Evolutionary conservation across 495 filamentous ascomycete genomes (phyloP).

Genomic region (Penicillium desertorum): DNA sequence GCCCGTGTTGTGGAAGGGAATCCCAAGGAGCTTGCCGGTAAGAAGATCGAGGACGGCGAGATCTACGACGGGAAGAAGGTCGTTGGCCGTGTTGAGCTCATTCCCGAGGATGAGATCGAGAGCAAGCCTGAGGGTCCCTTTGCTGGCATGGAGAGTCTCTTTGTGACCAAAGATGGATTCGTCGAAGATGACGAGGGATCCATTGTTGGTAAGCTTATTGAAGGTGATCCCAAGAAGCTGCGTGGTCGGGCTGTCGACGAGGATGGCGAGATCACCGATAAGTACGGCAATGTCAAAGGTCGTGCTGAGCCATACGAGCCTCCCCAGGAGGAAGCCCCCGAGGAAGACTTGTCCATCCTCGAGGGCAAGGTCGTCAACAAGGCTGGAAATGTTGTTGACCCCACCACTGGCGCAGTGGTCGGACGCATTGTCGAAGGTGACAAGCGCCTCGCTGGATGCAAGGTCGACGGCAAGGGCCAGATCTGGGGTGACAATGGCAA

Average conservation of each 20-base stretch:
- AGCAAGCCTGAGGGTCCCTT: slow-evolving; percentile 71
- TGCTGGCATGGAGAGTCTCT: slow-evolving; percentile 67
- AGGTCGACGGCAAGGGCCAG: slow-evolving; percentile 78
- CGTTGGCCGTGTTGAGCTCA: slow-evolving; percentile 71
- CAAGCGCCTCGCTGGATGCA: slow-evolving; percentile 69
- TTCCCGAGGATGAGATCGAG: slow-evolving; percentile 70
- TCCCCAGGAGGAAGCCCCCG: slow-evolving; percentile 50
- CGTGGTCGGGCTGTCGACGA: slow-evolving; percentile 75
- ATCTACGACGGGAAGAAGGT: slow-evolving; percentile 73
- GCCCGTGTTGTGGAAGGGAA: slow-evolving; percentile 69
- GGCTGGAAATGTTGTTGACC: slow-evolving; percentile 77
- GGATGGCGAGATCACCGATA: slow-evolving; percentile 82
- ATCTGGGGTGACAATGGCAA: slow-evolving; percentile 80
- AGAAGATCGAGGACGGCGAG: slow-evolving; percentile 67
- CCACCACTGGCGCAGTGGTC: slow-evolving; percentile 62
- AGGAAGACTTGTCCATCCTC: slow-evolving; percentile 64
- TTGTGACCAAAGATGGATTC: slow-evolving; percentile 67
- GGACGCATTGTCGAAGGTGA: slow-evolving; percentile 77
- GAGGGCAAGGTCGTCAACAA: slow-evolving; percentile 88
- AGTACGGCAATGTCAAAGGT: slow-evolving; percentile 75
- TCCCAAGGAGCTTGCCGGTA: slow-evolving; percentile 64
- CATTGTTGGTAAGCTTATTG: slow-evolving; percentile 68
- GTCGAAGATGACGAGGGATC: slow-evolving; percentile 68
- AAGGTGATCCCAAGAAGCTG: slow-evolving; percentile 73
- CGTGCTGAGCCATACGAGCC: slow-evolving; percentile 69